Evolutionary conservation across 2,329 filamentous ascomycete genomes (phyloP), one percentile per base, ranked within the genome.

Genomic region (Monilinia polystroma): DNA sequence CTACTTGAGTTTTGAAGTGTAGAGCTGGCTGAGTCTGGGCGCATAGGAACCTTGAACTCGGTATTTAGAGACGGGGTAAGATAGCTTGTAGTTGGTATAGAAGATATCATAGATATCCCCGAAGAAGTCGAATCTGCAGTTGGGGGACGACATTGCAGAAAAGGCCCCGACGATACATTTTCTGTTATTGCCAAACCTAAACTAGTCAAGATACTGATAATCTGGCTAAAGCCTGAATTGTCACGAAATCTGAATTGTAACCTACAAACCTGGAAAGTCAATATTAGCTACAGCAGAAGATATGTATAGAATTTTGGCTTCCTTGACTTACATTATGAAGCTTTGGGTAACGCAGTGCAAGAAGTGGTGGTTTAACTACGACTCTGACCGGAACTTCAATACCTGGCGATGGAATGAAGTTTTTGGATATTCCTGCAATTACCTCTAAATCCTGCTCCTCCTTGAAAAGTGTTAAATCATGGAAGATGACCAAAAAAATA

Each of bases 171-270:
- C 23, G 66, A n/a, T 23, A 63, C 57, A 53, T 58, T 70, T 29
- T 72, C 65, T 23, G 66, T 72, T 77, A 77, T 56, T 49, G 75
- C 59, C 76, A 77, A 67, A 64, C 66, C 81, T 70, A 73, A 76
- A 70, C 64, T 72, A 71, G 67, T 76, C 70, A 66, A 71, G 73
- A 68, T 67, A 69, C 66, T 76, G 20, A 71, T 18, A 47, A 68
- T 69, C 63, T 63, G 70, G 14, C 60, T 52, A 56, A 76, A 82
- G 63, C 81, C 80, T 35, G 71, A 62, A 12, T 76, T 72, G 6
- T 75, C 77, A 20, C 68, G 71, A 68, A 82, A 81, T 63, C 76
- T 80, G 29, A 83, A 68, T 68, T 83, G 81, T 51, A 81, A 73
- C 55, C 80, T 77, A 51, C 79, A 76, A 41, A 80, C 68, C 81